These are phyloP conservation scores for Trichophyton benhamiae DNA, from an alignment of 2,329 filamentous ascomycete species.

Conservation along the genomic window DNA sequence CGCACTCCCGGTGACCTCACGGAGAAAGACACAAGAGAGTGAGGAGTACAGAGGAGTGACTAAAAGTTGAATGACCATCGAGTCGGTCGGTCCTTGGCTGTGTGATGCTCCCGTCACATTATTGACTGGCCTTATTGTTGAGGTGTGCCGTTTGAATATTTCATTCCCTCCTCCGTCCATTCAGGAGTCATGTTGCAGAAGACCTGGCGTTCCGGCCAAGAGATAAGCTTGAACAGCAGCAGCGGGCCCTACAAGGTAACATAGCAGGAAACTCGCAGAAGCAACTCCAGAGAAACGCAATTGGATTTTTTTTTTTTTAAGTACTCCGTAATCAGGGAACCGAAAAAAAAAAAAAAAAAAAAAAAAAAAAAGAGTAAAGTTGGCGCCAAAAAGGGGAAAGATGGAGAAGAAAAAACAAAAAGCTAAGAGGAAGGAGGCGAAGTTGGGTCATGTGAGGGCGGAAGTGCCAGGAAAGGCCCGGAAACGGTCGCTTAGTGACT, in stretches of 20 bases:
- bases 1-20: too few species aligned
- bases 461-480: constrained; percentile 6
- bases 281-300: neutral
- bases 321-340: neutral
- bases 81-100: too few species aligned
- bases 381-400: neutral
- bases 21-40: too few species aligned
- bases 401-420: neutral
- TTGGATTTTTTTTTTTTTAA: neutral
- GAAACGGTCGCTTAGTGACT: constrained; percentile 10
- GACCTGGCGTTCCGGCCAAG: neutral
- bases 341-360: neutral
- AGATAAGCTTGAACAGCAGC: neutral
- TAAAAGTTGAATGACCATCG: too few species aligned
- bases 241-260: too few species aligned
- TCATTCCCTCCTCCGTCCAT: neutral
- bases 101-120: too few species aligned
- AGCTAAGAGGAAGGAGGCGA: neutral
- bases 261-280: neutral
- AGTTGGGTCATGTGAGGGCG: constrained; percentile 10
- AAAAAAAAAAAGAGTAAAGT: neutral
- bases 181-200: neutral
- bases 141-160: neutral
- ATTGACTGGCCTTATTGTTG: too few species aligned
- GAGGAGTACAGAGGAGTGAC: too few species aligned